phyloP scores from a whole-genome alignment of 73 alveolate genomes.

The Paramecium sexaurelia region DNA sequence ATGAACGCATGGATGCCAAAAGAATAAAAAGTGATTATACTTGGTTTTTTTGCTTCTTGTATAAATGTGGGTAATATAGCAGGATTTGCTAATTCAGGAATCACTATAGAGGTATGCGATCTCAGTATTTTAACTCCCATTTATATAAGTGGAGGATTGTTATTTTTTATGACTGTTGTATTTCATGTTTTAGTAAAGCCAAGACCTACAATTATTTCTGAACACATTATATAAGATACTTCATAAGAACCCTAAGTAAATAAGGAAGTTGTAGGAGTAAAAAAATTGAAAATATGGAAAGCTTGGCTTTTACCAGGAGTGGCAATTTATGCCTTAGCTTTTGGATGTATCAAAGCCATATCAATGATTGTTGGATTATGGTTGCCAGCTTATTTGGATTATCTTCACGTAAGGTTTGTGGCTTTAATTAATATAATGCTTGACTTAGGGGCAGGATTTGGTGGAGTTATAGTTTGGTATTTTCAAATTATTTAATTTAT shows the following conservation, averaged over 20 bases:
- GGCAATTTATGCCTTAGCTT: slow-evolving; percentile 18
- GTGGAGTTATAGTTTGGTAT: slow-evolving; percentile 26
- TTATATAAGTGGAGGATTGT: slow-evolving; percentile 13
- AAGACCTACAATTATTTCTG: not conserved
- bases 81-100: slow-evolving; percentile 3
- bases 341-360: slow-evolving; percentile 21
- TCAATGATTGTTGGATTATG: slow-evolving; percentile 24
- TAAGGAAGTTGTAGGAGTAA: not conserved
- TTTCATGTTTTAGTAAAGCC: not conserved
- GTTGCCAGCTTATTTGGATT: slow-evolving; percentile 37
- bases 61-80: slow-evolving; percentile 6
- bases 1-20: slow-evolving; percentile 36
- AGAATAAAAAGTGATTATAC: not conserved
- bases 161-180: not conserved
- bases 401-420: not conserved
- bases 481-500: not conserved
- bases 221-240: not conserved
- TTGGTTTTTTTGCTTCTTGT: slow-evolving; percentile 17
- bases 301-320: slow-evolving; percentile 53
- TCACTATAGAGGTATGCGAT: not conserved
- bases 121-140: not conserved
- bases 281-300: not conserved
- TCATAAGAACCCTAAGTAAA: not conserved
- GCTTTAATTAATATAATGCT: slow-evolving; percentile 50
- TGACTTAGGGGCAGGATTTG: slow-evolving; percentile 25